A percentile compares a stretch with the other conserved stretches of the same genome.
phyloP scores from a whole-genome alignment of 495 filamentous ascomycete species.

The Aspergillus conjunctus region DNA sequence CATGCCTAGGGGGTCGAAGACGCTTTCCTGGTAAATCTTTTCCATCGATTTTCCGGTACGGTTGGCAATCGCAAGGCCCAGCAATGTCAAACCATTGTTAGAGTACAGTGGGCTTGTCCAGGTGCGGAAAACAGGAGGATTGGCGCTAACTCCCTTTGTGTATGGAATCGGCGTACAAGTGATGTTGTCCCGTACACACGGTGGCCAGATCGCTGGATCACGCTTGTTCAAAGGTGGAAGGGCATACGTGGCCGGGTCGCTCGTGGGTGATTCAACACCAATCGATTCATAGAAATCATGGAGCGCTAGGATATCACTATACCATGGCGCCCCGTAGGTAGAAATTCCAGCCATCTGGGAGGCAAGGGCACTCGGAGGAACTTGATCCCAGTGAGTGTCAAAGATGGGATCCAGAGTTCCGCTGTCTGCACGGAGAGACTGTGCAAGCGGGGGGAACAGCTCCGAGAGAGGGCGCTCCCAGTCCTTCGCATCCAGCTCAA shows the following conservation, averaged over 20 bases:
- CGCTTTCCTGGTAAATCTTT: slow-evolving; percentile 42
- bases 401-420: slow-evolving; percentile 15
- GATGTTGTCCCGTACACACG: slow-evolving; percentile 18
- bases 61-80: slow-evolving; percentile 56
- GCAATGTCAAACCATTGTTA: slow-evolving; percentile 56
- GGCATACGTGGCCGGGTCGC: slow-evolving; percentile 30
- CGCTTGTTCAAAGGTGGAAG: slow-evolving; percentile 37
- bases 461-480: slow-evolving; percentile 50
- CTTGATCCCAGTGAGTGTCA: slow-evolving; percentile 45
- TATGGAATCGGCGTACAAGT: slow-evolving; percentile 14
- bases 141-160: slow-evolving; percentile 26
- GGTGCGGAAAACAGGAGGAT: slow-evolving; percentile 48
- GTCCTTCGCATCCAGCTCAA: slow-evolving; percentile 36
- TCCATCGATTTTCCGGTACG: slow-evolving; percentile 52
- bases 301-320: slow-evolving; percentile 12
- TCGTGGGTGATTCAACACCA: background rate
- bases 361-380: slow-evolving; percentile 48
- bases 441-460: slow-evolving; percentile 47
- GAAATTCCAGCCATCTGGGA: slow-evolving; percentile 44
- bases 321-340: slow-evolving; percentile 38
- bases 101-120: slow-evolving; percentile 57
- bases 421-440: slow-evolving; percentile 17
- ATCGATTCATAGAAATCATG: background rate
- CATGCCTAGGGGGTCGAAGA: slow-evolving; percentile 51
- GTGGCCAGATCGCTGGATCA: slow-evolving; percentile 26